Base-by-base conservation (phyloP, 441 rosid genomes). In the Corymbia citriodora region DNA sequence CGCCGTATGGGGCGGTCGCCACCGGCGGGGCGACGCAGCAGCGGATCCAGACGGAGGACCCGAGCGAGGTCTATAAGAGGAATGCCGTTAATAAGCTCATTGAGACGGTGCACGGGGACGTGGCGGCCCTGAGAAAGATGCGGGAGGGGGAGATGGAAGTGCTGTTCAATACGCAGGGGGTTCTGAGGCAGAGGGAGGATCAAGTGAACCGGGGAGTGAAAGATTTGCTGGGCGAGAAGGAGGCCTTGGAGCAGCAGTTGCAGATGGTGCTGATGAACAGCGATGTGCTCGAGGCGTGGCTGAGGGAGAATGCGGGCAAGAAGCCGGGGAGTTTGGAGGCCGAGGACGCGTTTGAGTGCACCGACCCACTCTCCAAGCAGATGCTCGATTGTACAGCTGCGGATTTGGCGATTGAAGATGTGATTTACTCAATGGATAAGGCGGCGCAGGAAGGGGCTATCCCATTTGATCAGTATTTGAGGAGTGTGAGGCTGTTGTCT, bases 321-420 rank as follows among this genome's bases (percentile, higher is more conserved):
- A 91, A 89, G 6, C 92, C 83, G 17, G 89, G n/a, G 90, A 88
- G 74, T 88, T 88, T 96, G 31, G 93, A 96, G 90, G 94, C 95
- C 27, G 98, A 97, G 53, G 93, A 92, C 31, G 96, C 93, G 0
- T 95, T 98, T 48, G 96, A 95, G 45, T 97, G 97, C 52, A 65
- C 86, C 15, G 98, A 98, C 48, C 19, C 91, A 18, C 93, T 96
- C 55, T 98, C 99, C 1, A 96, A 96, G 92, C 99, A 97, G 92
- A 94, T 97, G 96, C 87, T 98, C 49, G 99, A 96, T n/a, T 96
- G 95, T 90, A 95, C 97, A 6, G 93, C 97, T 8, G 90, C 93
- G 1, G 99, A 98, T 94, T 95, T 97, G 91, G 99, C 98, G 1
- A 95, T 98, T 36, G 99, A 98, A 91, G 99, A 98, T 91, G 95